Conservation (phyloP, 768 basidiomycete species). For the Kwoniella sp. region DNA sequence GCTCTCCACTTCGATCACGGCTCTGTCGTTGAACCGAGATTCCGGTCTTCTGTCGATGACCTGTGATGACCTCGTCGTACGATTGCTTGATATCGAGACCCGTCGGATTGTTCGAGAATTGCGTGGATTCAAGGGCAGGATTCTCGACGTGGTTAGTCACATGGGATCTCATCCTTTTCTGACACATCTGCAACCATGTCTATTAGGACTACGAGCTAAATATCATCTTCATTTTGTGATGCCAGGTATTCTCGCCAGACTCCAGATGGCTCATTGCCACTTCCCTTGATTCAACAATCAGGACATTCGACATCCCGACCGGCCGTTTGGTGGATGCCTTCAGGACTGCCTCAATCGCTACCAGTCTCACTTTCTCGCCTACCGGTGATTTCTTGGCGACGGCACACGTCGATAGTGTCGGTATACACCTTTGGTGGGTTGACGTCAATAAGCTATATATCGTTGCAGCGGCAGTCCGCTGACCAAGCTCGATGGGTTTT, state of each 20-base stretch:
- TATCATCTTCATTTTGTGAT: neutral
- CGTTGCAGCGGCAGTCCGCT: neutral
- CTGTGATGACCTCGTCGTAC: slow-evolving; percentile 83
- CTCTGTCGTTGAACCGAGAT: slow-evolving; percentile 77
- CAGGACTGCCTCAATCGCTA: slow-evolving; percentile 80
- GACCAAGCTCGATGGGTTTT: slow-evolving; percentile 9
- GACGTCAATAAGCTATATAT: neutral
- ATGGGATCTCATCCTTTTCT: neutral
- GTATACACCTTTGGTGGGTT: slow-evolving; percentile 85
- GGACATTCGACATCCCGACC: slow-evolving; percentile 94
- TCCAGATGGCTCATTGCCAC: slow-evolving; percentile 89
- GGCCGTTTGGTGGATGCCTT: slow-evolving; percentile 91
- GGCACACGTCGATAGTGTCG: slow-evolving; percentile 89
- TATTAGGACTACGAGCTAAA: neutral
- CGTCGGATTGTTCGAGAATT: slow-evolving; percentile 82
- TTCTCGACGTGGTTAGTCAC: slow-evolving; percentile 78
- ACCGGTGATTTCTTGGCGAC: slow-evolving; percentile 95
- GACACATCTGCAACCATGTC: neutral
- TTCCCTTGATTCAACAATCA: slow-evolving; percentile 85
- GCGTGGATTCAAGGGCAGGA: slow-evolving; percentile 76
- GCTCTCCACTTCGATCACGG: slow-evolving; percentile 69
- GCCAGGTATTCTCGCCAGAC: slow-evolving; percentile 88
- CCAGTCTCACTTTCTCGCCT: slow-evolving; percentile 88
- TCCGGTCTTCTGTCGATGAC: slow-evolving; percentile 78
- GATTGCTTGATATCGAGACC: slow-evolving; percentile 90